A percentile compares a stretch with the other conserved stretches of the same genome.
These are phyloP conservation scores for Aspergillus campestris DNA, from an alignment of 495 filamentous ascomycete species.

Conservation along the genomic window DNA sequence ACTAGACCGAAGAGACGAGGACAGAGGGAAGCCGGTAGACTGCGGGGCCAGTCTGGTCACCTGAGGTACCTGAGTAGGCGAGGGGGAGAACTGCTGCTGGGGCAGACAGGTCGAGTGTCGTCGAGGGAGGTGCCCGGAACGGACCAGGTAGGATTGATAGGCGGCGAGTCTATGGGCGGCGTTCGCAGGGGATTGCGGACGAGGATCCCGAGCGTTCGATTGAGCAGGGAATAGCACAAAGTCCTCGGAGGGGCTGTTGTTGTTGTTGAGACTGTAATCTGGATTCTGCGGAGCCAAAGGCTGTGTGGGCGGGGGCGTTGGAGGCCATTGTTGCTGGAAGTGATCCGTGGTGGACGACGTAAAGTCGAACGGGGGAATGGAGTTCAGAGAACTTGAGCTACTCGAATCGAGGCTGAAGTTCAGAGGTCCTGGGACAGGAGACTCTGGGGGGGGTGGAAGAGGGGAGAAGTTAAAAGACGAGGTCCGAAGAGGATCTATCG, in stretches of 20 bases:
- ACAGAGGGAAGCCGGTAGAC: conserved; percentile 29
- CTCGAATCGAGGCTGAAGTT: conserved; percentile 46
- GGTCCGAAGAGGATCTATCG: conserved; percentile 37
- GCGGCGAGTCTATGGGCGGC: conserved; percentile 32
- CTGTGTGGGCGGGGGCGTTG: conserved; percentile 41
- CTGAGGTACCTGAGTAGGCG: conserved; percentile 28
- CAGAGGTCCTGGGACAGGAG: conserved; percentile 44
- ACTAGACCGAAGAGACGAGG: conserved; percentile 37
- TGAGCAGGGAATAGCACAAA: conserved; percentile 41
- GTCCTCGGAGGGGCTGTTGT: conserved; percentile 36
- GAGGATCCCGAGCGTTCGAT: conserved; percentile 28
- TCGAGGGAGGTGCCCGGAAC: conserved; percentile 23
- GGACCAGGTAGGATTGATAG: conserved; percentile 26
- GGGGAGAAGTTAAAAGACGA: conserved; percentile 28
- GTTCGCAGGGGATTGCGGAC: conserved; percentile 28
- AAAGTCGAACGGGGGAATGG: conserved; percentile 43
- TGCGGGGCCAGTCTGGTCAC: conserved; percentile 30
- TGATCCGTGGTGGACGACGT: conserved; percentile 60
- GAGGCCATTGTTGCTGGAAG: conserved; percentile 53
- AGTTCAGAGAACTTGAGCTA: conserved; percentile 45
- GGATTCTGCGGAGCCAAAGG: conserved; percentile 41
- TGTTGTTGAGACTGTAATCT: conserved; percentile 29
- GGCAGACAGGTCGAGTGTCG: conserved; percentile 29
- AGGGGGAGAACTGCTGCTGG: conserved; percentile 29
- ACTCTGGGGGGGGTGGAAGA: conserved; percentile 32